phyloP scores from a whole-genome alignment of 768 basidiomycete species.

The Gymnopilus junonius region DNA sequence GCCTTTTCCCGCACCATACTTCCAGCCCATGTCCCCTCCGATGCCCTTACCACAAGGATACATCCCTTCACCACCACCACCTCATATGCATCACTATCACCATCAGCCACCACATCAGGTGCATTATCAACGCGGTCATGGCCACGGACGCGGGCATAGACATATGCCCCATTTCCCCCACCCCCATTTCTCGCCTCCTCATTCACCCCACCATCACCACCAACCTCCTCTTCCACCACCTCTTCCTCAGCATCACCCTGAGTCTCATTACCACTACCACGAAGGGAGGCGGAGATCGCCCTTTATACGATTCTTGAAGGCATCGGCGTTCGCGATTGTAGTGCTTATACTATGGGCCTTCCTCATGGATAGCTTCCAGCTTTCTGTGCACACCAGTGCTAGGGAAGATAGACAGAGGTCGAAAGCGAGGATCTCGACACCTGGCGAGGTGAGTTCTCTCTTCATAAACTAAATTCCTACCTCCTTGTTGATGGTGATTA shows the following conservation, averaged over 20 bases:
- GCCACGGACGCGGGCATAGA: not conserved
- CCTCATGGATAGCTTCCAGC: conserved; percentile 21
- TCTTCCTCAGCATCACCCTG: not conserved
- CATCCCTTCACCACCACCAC: not conserved
- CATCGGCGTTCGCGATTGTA: conserved; percentile 22
- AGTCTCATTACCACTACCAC: not conserved
- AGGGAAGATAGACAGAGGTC: not conserved
- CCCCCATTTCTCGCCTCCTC: too few relatives aligned
- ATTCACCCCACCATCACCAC: not conserved
- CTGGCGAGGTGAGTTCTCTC: not conserved
- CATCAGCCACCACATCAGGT: not conserved
- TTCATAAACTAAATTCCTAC: not conserved
- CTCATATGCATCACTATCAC: not conserved
- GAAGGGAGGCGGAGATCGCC: not conserved
- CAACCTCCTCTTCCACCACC: not conserved
- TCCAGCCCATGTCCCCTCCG: not conserved
- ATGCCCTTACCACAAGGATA: not conserved
- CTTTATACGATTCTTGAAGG: conserved; percentile 19
- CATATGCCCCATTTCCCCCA: not conserved
- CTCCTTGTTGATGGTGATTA: not conserved
- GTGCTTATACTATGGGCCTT: conserved; percentile 24
- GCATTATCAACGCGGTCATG: not conserved
- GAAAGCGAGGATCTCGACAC: not conserved
- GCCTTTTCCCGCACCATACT: not conserved
- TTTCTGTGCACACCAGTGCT: not conserved